Evolutionary conservation across 495 filamentous ascomycete genomes (phyloP), one percentile per base, ranked within the genome.

Genomic region (Aspergillus nanangensis): DNA sequence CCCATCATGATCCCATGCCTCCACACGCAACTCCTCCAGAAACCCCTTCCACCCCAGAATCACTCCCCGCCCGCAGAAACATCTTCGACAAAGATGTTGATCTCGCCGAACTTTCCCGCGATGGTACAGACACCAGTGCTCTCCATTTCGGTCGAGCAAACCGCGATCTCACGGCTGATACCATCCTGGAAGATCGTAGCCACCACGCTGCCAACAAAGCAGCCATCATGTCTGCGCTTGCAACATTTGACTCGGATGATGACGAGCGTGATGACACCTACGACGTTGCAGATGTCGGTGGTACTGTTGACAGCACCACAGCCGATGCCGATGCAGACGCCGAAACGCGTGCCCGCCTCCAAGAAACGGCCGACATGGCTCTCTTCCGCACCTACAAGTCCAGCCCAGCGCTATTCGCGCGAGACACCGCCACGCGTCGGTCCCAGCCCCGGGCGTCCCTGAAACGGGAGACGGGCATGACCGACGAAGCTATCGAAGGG

Each of bases 261-360:
- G 93, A 98, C 66, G 93, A 98, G 68, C 83, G 90, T 25, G 93
- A 98, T 66, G 93, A 98, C 58, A 97, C 93, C 2, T 98, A 98
- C 65, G 93, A 98, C 55, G 76, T 82, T 8, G 86, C 78, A 32
- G 93, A 97, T 53, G 90, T 96, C 5, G 93, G 93, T 44, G 88
- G 91, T 9, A 87, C 87, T 3, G 80, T 96, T 8, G 87, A 94
- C 45, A 62, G 74, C 25, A 63, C 61, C 21, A 67, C 69, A 42
- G 61, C 64, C 25, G 69, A 70, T 38, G 57, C 60, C 19, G 72
- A 72, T 17, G 55, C 60, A 11, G 62, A 66, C 13, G 61, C 63
- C 27, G 34, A 64, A 73, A 29, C 25, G 11, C 25, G 25, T 35
- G 57, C 47, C 21, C 52, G 55, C 34, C 43, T 55, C 43, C 46